Evolutionary conservation across 192 early-diverging fungal species (phyloP), one percentile per base, ranked within the genome.

Genomic region (Bifiguratus adelaidae): DNA sequence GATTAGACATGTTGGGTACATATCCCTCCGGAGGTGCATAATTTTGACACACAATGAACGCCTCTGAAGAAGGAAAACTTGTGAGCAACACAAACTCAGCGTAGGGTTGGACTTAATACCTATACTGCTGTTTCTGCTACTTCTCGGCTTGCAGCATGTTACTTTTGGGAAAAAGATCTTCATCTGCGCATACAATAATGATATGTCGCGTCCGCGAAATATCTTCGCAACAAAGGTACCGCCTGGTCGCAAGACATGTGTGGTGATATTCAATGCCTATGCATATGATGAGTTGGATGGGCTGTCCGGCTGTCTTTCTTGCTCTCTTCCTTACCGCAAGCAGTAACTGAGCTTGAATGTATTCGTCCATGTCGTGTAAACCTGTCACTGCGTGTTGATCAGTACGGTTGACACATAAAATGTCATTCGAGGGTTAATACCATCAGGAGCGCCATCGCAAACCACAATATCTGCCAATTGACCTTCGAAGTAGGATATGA

Each of bases 191-290:
- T 88, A 88, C 21, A 99, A 67, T 47, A 99, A 56, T 16, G 88
- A 86, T 30, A 94, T 83, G 56, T 99, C 96, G 60, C 89, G 89
- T 19, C 91, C 92, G 33, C 90, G 78, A 58, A 99, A 97, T 44
- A 99, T 99, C 63, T 99, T 99, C 42, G 96, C 92, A 19, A 97
- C 82, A 78, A 99, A 99, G 1, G 85, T 82, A 53, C 96, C 94
- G 4, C 94, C 91, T 0, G 72, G 78, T 7, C 79, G 74, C 43
- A 99, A 72, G 3, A 99, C 85, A 48, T 94, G 86, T 2, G 88
- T 91, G 44, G 95, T 95, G 61, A 99, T 99, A 59, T 96, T 97
- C 47, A 97, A 77, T 6, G 96, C 86, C 61, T 62, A 41, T 12
- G 2, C 70, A 67, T 73, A 41, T 13, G 37, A 21, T 21, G 16